Evolutionary conservation across 2,329 filamentous ascomycete genomes (phyloP), one percentile per base, ranked within the genome.

Genomic region (Myriosclerotinia curreyana): DNA sequence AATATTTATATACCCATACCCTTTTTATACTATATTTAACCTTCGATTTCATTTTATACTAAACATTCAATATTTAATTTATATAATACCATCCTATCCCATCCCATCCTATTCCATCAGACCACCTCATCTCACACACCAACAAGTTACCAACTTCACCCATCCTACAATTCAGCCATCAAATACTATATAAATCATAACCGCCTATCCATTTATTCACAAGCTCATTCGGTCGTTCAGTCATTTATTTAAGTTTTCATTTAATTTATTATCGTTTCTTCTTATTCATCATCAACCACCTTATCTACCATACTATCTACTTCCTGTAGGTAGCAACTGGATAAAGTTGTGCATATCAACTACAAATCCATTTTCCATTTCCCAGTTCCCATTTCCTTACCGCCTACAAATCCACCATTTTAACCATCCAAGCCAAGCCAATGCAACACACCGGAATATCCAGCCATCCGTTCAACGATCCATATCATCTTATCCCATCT

Each of bases 361-460:
- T 31, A 59, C 17, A 7, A 20, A 59, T 34, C 15, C n/a, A 25
- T 49, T 25, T n/a, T 20, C 11, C n/a, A 25, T 17, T 38, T 53
- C 11, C 50, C 20, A n/a, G n/a, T 25, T n/a, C 20, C 11, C n/a
- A 25, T 17, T 38, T 53, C 11, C 50, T 11, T 31, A 5, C 28
- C 25, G 42, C 42, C 55, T 59, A 25, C 55, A 25, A 14, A 49
- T 49, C 25, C 46, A 15, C 28, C 46, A 49, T 28, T 14, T 14
- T 15, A 6, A 28, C 46, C 46, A 49, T 49, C 22, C 46, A 49
- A 5, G n/a, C 20, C 22, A 25, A 48, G 46, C 46, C 46, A 28
- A 28, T 49, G 46, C 22, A 49, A 49, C 11, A 59, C 55, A 59
- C n/a, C 55, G 42, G 42, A 59, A 44, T 59, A 59, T 48, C 55